Base-by-base conservation (phyloP, 768 basidiomycete genomes). In the Vararia minispora region DNA sequence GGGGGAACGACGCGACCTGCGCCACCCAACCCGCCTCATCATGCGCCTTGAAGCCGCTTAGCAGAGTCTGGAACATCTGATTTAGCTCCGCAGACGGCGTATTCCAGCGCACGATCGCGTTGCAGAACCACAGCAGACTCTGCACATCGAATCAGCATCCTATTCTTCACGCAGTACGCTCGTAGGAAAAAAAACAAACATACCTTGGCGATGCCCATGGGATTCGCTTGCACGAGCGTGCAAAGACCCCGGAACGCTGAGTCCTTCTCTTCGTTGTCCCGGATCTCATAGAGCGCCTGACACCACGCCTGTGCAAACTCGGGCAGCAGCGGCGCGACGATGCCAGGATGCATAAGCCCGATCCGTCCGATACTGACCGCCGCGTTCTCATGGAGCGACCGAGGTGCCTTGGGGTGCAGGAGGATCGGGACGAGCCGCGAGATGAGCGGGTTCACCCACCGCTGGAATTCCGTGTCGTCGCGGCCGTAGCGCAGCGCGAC, bases 241-340 rank as follows among this genome's bases (percentile, higher is more conserved):
- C 95, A 99, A 51, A 99, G 75, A 2, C 95, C 95, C 40, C 92
- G 73, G 76, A 98, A 99, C 5, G 95, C 95, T 16, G 91, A 97
- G 53, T 97, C 95, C 63, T 98, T 99, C 67, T 99, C 95, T 51
- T 98, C 94, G 52, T 98, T 99, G 53, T 99, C 95, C 46, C 95
- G 81, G 58, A 99, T 99, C 60, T 98, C 95, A 56, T 91, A 91
- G 38, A 99, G 64, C 6, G 94, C 91, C 51, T 88, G 86, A 59
- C 94, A 95, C 95, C 95, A 99, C 11, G 85, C 79, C 57, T 88
- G 85, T 4, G 90, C 91, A 59, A 98, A 98, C 48, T 84, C 81
- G 0, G 77, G 71, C 21, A 97, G 64, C 53, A 91, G 79, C 17
- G 91, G 90, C 9, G 94, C 90, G 33, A 98, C 89, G 16, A 87